Evolutionary conservation across 352 stramenopile genomes (phyloP), one percentile per base, ranked within the genome.

Genomic region (Phytophthora melonis): DNA sequence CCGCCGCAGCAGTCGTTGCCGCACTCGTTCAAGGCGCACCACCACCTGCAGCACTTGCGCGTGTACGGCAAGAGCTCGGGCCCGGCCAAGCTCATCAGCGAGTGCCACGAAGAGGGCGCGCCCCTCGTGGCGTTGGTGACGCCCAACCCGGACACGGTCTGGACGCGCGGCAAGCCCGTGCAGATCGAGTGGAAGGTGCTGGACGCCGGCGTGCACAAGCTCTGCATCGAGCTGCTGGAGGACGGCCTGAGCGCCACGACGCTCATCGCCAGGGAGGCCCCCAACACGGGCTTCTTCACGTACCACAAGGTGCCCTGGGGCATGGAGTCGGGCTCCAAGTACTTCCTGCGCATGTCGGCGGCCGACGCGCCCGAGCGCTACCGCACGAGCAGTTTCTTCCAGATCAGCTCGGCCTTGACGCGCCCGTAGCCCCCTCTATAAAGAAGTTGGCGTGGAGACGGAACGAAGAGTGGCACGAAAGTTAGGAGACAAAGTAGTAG

Each of bases 281-380:
- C 86, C n/a, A 96, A 96, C 78, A 81, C 77, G 18, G 89, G 89
- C 47, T 81, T 73, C 7, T 96, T 93, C 62, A 81, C 74, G 19
- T 94, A 95, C 67, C 74, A 69, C 45, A 89, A 87, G 56, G 89
- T 96, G 52, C 89, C 88, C n/a, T 96, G 89, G 89, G 89, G 89
- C 49, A 93, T 96, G 84, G 80, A 87, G 36, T 85, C 76, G 56
- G 89, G 89, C 52, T 77, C 81, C 60, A 90, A 88, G 55, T 96
- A 95, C 81, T 93, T 95, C 63, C 63, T 96, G 30, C 83, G 84
- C 25, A 75, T 96, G 45, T 90, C 81, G 47, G 79, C 79, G 43
- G 70, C 70, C 0, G 72, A 75, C 9, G 78, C 84, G 21, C 57
- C 71, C 13, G 70, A 75, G 10, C 84, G 86, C 7, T 93, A 75